Base-by-base conservation (phyloP, 805 yeast genomes). In the Blastobotrys chiropterorum region DNA sequence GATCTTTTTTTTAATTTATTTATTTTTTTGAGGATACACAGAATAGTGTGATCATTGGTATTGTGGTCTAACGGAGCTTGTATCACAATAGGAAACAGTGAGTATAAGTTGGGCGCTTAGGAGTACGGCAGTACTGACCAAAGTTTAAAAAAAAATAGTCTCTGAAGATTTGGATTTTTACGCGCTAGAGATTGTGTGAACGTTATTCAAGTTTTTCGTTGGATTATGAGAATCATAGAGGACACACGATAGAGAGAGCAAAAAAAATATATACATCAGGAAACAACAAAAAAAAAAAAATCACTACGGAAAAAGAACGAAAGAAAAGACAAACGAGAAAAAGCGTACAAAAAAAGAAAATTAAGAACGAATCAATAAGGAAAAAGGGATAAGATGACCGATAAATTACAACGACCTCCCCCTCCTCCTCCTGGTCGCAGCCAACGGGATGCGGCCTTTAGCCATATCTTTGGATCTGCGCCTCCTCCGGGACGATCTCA, bases 391-490 rank as follows among this genome's bases (percentile, higher is more conserved):
- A 38, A 6, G 15, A 38, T 16, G 42, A 38, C 42, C 6, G 42
- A 38, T 16, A 14, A 38, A 7, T 5, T 16, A 38, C 42, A 38
- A 14, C 42, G 17, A 38, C 17, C 15, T n/a, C 6, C 42, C 15
- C 17, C 42, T 5, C 17, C 17, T 38, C 42, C 44, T 41, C n/a
- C 19, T 20, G 21, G 21, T 22, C 16, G 34, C n/a, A 42, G 34
- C 31, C 45, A 56, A 31, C 46, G 62, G 45, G 61, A 65, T 50
- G 61, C 58, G 26, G 69, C 67, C 17, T 67, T 67, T 48, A 60
- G 63, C 30, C 64, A 67, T 51, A 67, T 67, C 15, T 67, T 67
- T 49, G 71, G 71, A 38, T 55, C 63, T 21, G 64, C 62, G 6
- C 70, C 69, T 39, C 66, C 70, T 15, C 43, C 41, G 5, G n/a